phyloP scores from a whole-genome alignment of 352 stramenopile genomes.

The Globisporangium recalcitrans region DNA sequence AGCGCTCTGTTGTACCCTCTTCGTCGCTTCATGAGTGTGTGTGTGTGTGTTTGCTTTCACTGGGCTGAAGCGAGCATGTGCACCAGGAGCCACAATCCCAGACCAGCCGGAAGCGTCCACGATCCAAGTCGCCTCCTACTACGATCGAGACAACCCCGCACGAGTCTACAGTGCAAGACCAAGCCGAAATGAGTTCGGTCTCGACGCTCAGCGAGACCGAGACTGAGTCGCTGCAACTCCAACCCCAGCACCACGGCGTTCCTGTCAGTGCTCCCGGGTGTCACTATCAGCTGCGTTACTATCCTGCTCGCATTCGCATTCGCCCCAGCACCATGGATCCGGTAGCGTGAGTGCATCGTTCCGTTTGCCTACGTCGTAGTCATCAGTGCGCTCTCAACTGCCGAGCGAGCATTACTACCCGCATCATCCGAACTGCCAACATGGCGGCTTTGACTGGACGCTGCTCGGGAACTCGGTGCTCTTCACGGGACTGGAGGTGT shows the following conservation, averaged over 20 bases:
- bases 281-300: no score
- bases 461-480: not conserved
- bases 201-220: no score
- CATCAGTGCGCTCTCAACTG: constrained; percentile 3
- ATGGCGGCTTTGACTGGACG: not conserved
- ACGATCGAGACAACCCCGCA: not conserved
- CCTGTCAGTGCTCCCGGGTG: no score
- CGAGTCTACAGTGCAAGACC: not conserved
- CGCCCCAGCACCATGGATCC: no score
- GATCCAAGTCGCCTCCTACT: not conserved
- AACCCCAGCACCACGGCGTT: no score
- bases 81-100: not conserved
- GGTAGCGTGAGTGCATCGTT: constrained; percentile 22
- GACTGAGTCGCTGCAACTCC: no score
- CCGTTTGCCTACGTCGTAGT: constrained; percentile 15
- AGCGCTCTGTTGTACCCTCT: no score
- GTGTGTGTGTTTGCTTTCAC: not conserved
- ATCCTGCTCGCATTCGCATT: no score
- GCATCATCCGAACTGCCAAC: not conserved
- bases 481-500: not conserved
- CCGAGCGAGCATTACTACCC: constrained; percentile 17
- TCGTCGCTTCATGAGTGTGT: no score
- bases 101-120: not conserved
- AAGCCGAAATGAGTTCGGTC: no score
- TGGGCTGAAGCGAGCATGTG: not conserved